Conservation (phyloP, 2,329 filamentous ascomycete genomes). For the Aspergillus niger region DNA sequence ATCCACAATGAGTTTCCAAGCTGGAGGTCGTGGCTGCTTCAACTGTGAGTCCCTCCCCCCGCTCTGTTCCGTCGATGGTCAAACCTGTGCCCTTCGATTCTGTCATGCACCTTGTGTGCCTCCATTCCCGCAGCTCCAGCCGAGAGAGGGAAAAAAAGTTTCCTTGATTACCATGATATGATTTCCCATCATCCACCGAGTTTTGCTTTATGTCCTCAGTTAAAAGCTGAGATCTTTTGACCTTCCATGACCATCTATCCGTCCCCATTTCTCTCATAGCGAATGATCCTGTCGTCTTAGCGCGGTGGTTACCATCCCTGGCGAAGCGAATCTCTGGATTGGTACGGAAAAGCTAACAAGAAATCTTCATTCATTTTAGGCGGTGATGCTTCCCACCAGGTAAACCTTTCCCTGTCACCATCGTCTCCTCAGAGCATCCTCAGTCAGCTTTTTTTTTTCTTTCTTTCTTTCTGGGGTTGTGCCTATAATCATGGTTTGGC, state of each 20-base stretch:
- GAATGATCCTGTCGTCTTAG: background rate
- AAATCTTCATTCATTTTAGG: conserved; percentile 49
- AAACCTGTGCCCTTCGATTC: conserved; percentile 2
- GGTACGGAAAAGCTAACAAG: conserved; percentile 7
- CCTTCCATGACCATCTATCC: background rate
- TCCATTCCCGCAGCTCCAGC: background rate
- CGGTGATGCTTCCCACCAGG: conserved; percentile 74
- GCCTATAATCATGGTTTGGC: conserved; percentile 20
- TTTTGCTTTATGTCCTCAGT: background rate
- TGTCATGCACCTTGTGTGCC: conserved; percentile 1
- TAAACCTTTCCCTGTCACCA: conserved; percentile 47
- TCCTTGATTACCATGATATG: background rate
- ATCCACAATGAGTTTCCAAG: conserved; percentile 52
- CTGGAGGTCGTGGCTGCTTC: conserved; percentile 58
- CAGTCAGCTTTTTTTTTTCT: background rate
- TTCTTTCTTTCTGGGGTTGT: background rate
- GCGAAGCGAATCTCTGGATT: background rate
- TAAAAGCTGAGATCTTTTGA: background rate
- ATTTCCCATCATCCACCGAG: background rate
- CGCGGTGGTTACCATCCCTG: no score
- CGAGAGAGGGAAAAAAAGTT: background rate
- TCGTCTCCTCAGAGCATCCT: background rate
- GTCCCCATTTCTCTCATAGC: background rate
- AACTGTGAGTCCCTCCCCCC: conserved; percentile 53
- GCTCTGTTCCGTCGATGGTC: conserved; percentile 7